phyloP scores from a whole-genome alignment of 2,329 filamentous ascomycete genomes.

The Ophiostoma australiae region DNA sequence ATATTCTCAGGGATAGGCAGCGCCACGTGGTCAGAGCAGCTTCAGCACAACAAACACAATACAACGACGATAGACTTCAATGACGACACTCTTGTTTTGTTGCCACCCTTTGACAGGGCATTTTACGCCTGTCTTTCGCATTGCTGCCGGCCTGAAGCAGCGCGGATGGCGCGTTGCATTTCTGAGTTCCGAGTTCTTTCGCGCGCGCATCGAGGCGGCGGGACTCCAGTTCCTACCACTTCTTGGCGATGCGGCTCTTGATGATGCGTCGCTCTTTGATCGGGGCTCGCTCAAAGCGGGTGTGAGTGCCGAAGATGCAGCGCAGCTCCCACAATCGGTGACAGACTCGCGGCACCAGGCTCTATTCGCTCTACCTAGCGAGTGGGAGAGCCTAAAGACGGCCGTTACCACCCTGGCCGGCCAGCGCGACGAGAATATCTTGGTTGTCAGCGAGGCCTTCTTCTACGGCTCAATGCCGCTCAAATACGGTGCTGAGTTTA shows the following conservation, averaged over 20 bases:
- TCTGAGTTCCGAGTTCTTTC: constrained; percentile 37
- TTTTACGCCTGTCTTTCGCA: constrained; percentile 36
- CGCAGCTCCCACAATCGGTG: constrained; percentile 29
- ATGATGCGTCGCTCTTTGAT: constrained; percentile 32
- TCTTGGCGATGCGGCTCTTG: constrained; percentile 33
- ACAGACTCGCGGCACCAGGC: constrained; percentile 35
- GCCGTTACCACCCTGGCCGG: constrained; percentile 31
- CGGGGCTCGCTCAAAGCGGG: background rate
- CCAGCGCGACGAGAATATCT: constrained; percentile 26
- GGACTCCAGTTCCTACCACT: constrained; percentile 36
- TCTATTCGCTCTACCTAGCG: constrained; percentile 34
- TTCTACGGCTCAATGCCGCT: constrained; percentile 37
- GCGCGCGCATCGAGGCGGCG: constrained; percentile 34
- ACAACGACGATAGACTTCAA: background rate
- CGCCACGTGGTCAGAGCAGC: background rate
- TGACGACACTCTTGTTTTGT: constrained; percentile 33
- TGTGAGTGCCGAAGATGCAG: constrained; percentile 20
- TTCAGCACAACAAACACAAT: background rate
- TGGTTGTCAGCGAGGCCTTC: constrained; percentile 37
- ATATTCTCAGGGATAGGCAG: background rate
- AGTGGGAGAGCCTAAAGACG: constrained; percentile 34
- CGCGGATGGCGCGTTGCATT: constrained; percentile 36
- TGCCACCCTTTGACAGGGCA: constrained; percentile 39
- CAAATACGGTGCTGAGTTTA: constrained; percentile 31
- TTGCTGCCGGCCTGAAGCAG: constrained; percentile 33